Base-by-base conservation (phyloP, 2,329 filamentous ascomycete species). In the Scleromitrula shiraiana region DNA sequence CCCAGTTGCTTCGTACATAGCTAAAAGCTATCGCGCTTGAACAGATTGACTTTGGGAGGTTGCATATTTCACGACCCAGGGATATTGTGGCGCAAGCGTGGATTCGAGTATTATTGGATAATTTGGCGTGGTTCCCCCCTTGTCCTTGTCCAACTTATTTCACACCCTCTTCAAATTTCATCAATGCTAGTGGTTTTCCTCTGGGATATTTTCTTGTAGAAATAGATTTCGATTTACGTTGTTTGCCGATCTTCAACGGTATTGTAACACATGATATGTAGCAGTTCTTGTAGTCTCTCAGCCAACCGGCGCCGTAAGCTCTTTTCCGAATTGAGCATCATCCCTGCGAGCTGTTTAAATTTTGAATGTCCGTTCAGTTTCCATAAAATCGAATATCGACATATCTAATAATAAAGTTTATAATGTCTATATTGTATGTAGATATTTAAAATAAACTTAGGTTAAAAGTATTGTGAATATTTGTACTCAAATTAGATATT, bases 1-100 rank as follows among this genome's bases (percentile, higher is more conserved):
- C 22, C 43, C 43, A 5, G 35, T 30, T 12, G 35, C 35, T 24
- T 46, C 43, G 8, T 46, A 46, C 30, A 35, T 46, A 2, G 43
- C 35, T 22, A 17, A 40, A 30, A 17, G 17, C 4, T 40, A 46
- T 40, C 19, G 26, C 17, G 35, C 26, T 15, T 46, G 30, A 14
- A 22, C 3, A 8, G 17, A 45, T 9, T 3, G 9, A 26, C 9
- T 15, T 15, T 12, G 15, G 42, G 17, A 14, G 19, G 22, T 32
- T 39, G 19, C 43, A 39, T 39, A 9, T 17, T 23, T 32, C 32
- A n/a, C n/a, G n/a, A n/a, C n/a, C n/a, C 8, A 6, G n/a, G 19
- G 14, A 14, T 8, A 22, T 9, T n/a, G n/a, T 46, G 19, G 24
- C 35, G 33, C 20, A 7, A 36, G 26, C 26, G 35, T 15, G 22